These are phyloP conservation scores for Jamesozyma piceae DNA, from an alignment of 805 yeast genomes.

Conservation along the genomic window DNA sequence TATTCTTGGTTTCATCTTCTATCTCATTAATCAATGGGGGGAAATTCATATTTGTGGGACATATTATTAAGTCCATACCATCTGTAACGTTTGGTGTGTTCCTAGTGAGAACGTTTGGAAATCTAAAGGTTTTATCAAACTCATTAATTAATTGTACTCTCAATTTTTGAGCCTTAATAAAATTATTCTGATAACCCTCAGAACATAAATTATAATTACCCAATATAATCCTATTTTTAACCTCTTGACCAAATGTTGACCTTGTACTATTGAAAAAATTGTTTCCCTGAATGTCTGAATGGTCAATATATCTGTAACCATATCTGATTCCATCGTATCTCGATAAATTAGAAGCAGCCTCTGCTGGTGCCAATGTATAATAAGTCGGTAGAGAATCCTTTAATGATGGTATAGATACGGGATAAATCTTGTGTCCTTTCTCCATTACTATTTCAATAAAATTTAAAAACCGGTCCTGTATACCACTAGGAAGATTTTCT, in stretches of 20 bases:
- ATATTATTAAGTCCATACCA: conserved; percentile 59
- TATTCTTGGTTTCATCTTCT: conserved; percentile 28
- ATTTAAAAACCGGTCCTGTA: conserved; percentile 39
- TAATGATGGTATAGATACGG: conserved; percentile 65
- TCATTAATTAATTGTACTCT: conserved; percentile 54
- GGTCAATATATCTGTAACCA: conserved; percentile 41
- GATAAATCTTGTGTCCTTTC: conserved; percentile 42
- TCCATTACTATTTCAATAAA: conserved; percentile 37
- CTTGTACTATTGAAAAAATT: conserved; percentile 53
- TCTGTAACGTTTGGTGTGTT: conserved; percentile 13
- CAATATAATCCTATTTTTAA: conserved; percentile 66
- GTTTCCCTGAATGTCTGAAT: conserved; percentile 31
- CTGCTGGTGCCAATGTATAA: conserved; percentile 83
- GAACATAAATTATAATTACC: conserved; percentile 84
- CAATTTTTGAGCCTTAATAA: conserved; percentile 60
- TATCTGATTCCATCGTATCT: conserved; percentile 86
- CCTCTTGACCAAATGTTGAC: conserved; percentile 65
- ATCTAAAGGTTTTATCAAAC: conserved; percentile 53
- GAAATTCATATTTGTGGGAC: conserved; percentile 57
- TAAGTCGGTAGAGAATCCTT: conserved; percentile 65
- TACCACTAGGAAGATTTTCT: conserved; percentile 41
- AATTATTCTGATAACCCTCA: conserved; percentile 60
- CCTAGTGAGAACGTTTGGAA: conserved; percentile 35
- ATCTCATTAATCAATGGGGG: conserved; percentile 41
- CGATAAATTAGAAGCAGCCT: conserved; percentile 86